Percentiles rank a stretch among this genome's conserved stretches.
phyloP scores from a whole-genome alignment of 306 rosid species.

The Casuarina equisetifolia region DNA sequence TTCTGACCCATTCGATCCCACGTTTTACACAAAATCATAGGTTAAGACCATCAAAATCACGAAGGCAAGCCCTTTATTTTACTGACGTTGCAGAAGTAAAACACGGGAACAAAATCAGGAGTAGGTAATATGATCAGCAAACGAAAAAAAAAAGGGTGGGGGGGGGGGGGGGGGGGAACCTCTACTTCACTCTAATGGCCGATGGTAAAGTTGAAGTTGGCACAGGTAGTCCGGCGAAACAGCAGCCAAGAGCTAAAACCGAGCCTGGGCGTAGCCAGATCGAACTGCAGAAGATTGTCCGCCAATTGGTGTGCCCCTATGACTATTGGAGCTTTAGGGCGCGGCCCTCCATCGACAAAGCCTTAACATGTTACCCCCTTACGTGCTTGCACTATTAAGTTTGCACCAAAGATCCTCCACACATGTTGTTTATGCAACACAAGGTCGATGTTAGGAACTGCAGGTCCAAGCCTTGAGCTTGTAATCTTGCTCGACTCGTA shows the following conservation, averaged over 20 bases:
- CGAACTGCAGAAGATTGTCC: constrained; percentile 43
- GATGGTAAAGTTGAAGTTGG: constrained; percentile 31
- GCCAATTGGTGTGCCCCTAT: constrained; percentile 48
- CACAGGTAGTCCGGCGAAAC: constrained; percentile 36
- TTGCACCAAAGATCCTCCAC: constrained; percentile 48
- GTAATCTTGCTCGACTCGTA: constrained; percentile 27
- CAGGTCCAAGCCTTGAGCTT: constrained; percentile 10
- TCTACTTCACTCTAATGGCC: background rate
- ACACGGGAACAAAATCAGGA: too few relatives aligned
- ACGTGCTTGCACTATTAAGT: constrained; percentile 32
- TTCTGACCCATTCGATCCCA: too few relatives aligned
- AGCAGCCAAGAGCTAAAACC: constrained; percentile 42
- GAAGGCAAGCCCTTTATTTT: too few relatives aligned
- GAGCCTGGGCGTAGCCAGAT: constrained; percentile 41
- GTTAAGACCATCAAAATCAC: too few relatives aligned
- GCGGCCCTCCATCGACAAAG: constrained; percentile 44
- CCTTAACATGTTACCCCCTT: constrained; percentile 50
- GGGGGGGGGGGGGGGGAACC: too few relatives aligned
- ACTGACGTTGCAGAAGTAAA: too few relatives aligned
- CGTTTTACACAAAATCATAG: too few relatives aligned
- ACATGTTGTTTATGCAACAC: constrained; percentile 25
- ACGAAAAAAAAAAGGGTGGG: too few relatives aligned
- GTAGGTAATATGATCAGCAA: too few relatives aligned
- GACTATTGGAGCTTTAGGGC: constrained; percentile 31
- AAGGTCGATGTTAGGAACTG: constrained; percentile 37